Conservation (phyloP, 257 asterid genomes). For the Galeopsis tetrahit region DNA sequence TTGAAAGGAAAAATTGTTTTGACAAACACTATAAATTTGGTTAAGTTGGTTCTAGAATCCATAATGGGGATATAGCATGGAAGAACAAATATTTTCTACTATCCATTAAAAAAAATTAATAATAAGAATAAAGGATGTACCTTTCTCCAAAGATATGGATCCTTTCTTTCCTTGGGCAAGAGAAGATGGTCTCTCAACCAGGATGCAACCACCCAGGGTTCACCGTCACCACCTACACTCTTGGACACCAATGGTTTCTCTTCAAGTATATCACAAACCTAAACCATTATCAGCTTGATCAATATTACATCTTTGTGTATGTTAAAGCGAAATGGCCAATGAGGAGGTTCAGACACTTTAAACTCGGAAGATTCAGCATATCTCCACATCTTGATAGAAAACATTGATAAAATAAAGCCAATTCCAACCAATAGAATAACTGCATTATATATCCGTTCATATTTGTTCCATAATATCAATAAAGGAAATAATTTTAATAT, state of each 20-base stretch:
- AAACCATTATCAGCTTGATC: constrained; percentile 34
- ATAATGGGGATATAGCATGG: constrained; percentile 4
- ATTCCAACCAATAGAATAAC: constrained; percentile 11
- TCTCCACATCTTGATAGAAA: constrained; percentile 8
- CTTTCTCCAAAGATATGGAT: constrained; percentile 79
- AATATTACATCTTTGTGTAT: constrained; percentile 28
- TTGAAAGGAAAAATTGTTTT: constrained; percentile 7
- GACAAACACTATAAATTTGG: not conserved
- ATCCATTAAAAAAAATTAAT: not conserved
- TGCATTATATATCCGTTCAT: not conserved
- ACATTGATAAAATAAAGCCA: not conserved
- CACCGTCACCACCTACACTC: constrained; percentile 56
- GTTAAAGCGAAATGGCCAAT: constrained; percentile 15
- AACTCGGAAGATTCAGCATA: constrained; percentile 25
- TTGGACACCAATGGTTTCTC: constrained; percentile 69
- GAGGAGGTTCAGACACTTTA: not conserved
- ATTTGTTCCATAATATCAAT: not conserved
- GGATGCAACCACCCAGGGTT: constrained; percentile 83
- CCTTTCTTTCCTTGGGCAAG: constrained; percentile 78
- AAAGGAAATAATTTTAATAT: not conserved
- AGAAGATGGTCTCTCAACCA: constrained; percentile 94
- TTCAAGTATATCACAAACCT: constrained; percentile 92
- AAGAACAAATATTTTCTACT: constrained; percentile 12
- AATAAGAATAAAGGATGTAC: constrained; percentile 40
- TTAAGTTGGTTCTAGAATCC: constrained; percentile 14